Evolutionary conservation across 257 asterid genomes (phyloP).

Genomic region (Nicotiana tomentosiformis): DNA sequence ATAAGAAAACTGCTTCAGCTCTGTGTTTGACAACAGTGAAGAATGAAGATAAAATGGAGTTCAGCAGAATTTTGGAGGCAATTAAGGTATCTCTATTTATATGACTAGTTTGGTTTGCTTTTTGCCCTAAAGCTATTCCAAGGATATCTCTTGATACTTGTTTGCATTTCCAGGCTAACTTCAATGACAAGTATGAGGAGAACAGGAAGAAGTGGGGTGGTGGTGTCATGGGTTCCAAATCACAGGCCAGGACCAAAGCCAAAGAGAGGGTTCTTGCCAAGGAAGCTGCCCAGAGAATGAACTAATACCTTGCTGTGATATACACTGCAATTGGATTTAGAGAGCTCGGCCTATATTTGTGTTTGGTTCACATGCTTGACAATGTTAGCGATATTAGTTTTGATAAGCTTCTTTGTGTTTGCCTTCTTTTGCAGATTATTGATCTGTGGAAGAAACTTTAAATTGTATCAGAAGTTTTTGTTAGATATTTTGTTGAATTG

Average conservation of each 20-base stretch:
- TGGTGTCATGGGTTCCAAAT: constrained; percentile 43
- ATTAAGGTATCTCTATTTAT: constrained; percentile 27
- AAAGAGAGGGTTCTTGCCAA: constrained; percentile 39
- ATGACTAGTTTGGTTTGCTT: neutral
- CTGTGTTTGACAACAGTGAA: constrained; percentile 40
- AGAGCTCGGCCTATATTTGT: neutral
- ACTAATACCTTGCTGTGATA: constrained; percentile 5
- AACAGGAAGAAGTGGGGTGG: constrained; percentile 45
- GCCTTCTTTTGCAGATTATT: neutral
- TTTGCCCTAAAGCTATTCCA: neutral
- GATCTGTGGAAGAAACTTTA: neutral
- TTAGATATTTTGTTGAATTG: neutral
- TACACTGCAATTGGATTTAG: neutral
- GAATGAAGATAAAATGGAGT: constrained; percentile 44
- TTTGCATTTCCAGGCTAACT: constrained; percentile 32
- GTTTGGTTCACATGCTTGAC: neutral
- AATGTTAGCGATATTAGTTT: neutral
- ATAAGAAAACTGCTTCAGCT: constrained; percentile 39
- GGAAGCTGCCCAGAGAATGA: constrained; percentile 38
- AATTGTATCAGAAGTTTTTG: neutral
- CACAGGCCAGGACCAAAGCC: constrained; percentile 44
- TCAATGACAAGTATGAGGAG: constrained; percentile 41
- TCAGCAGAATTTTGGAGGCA: constrained; percentile 35
- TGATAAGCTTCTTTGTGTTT: neutral
- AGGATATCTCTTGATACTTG: neutral